These are phyloP conservation scores for Somion occarium DNA, from an alignment of 1,284 basidiomycete genomes.

Conservation along the genomic window DNA sequence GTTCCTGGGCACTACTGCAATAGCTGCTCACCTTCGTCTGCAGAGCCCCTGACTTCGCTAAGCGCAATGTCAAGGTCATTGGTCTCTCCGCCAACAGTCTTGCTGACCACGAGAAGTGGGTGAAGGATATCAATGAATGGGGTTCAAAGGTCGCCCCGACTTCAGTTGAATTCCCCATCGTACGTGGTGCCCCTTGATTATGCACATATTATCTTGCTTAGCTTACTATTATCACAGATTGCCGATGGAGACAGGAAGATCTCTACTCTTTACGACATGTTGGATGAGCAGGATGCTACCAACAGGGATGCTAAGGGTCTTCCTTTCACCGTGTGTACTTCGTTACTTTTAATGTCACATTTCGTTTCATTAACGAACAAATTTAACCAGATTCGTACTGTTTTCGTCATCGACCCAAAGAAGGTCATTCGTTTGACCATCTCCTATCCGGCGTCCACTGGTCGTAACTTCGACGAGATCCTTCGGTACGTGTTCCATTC, in stretches of 20 bases:
- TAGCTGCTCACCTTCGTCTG: not conserved
- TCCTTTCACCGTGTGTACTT: constrained; percentile 72
- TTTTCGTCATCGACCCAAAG: constrained; percentile 92
- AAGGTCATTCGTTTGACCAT: constrained; percentile 88
- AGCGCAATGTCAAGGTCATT: constrained; percentile 90
- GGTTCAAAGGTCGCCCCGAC: constrained; percentile 64
- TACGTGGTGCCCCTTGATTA: constrained; percentile 32
- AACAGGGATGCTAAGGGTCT: constrained; percentile 92
- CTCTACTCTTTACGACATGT: constrained; percentile 89
- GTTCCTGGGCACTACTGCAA: not conserved
- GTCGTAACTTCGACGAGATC: constrained; percentile 85
- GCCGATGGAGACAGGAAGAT: constrained; percentile 88
- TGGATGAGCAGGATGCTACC: constrained; percentile 91
- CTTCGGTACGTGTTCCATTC: constrained; percentile 51
- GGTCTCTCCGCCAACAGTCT: constrained; percentile 94
- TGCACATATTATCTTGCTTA: not conserved
- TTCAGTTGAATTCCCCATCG: constrained; percentile 88
- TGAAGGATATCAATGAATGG: constrained; percentile 87
- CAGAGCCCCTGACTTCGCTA: constrained; percentile 75
- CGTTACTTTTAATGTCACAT: constrained; percentile 20
- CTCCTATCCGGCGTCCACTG: constrained; percentile 86
- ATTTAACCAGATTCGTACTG: constrained; percentile 78
- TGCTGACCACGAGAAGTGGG: constrained; percentile 84
- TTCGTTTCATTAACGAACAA: not conserved
- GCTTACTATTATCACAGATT: constrained; percentile 54